A percentile compares a stretch with the other conserved stretches of the same genome.
These are phyloP conservation scores for Pyrenophora seminiperda DNA, from an alignment of 2,329 filamentous ascomycete species.

Conservation along the genomic window DNA sequence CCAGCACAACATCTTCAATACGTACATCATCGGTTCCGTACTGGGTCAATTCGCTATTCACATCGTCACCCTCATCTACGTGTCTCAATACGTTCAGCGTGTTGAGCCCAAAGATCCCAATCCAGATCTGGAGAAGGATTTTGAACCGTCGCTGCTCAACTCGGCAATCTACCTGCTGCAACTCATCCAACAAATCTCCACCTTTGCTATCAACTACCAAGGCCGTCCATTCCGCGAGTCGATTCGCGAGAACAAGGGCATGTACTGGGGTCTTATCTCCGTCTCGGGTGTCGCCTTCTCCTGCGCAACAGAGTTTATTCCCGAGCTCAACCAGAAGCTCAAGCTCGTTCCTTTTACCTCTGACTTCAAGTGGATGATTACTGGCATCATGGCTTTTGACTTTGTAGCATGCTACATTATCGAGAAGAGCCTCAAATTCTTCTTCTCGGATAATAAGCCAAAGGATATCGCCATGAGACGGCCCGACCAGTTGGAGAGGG, in stretches of 20 bases:
- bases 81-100: constrained; percentile 83
- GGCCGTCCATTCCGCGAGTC: constrained; percentile 96
- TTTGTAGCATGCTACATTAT: constrained; percentile 86
- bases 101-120: constrained; percentile 72
- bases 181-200: constrained; percentile 98
- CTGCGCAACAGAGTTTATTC: constrained; percentile 92
- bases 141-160: constrained; percentile 91
- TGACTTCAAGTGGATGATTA: constrained; percentile 90
- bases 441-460: constrained; percentile 89
- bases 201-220: constrained; percentile 99
- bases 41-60: constrained; percentile 97
- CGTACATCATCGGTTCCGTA: constrained; percentile 97
- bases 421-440: constrained; percentile 80
- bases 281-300: constrained; percentile 90
- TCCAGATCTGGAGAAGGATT: constrained; percentile 93
- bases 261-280: constrained; percentile 95
- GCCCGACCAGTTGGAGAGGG: constrained; percentile 81
- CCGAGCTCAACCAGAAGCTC: constrained; percentile 92
- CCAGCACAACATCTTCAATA: constrained; percentile 98
- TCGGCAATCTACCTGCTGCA: constrained; percentile 96
- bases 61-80: constrained; percentile 91
- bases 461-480: constrained; percentile 90
- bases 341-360: constrained; percentile 86
- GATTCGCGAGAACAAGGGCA: constrained; percentile 92
- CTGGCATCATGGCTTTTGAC: constrained; percentile 81